Base-by-base conservation (phyloP, 2,329 filamentous ascomycete species). In the Pseudohalonectria lignicola region DNA sequence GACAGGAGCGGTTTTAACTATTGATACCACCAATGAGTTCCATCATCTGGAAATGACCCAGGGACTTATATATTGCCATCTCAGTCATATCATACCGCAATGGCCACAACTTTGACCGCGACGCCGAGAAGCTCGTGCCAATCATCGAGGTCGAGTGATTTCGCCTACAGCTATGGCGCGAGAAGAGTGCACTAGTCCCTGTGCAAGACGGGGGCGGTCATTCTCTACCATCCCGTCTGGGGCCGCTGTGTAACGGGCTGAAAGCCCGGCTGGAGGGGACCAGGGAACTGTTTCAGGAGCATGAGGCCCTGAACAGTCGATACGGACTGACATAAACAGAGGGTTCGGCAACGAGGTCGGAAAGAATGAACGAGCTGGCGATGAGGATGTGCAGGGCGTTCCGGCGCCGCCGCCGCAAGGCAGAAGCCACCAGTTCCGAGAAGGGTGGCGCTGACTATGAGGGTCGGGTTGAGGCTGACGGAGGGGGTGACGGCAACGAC, bases 81-180 rank as follows among this genome's bases (percentile, higher is more conserved):
- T 41, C 43, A 4, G 37, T 45, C 33, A 41, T 39, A 17, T 37
- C 41, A 13, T 45, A 43, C 28, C 36, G 41, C 19, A 43, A 38
- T 13, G 43, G 39, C 1, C 39, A 43, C 30, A 34, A 39, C 31
- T 45, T 39, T 19, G 36, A 28, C 33, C 19, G 39, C 11, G 44
- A 42, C 30, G 41, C 44, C 6, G 41, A 45, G 36, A 39, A 37
- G 12, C 39, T 45, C 6, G 37, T 43, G 6, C 36, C 42, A 16
- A 35, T 31, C 8, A 33, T 43, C 17, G 39, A 45, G 29, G 39
- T 45, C 25, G 43, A 45, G 34, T 39, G 43, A 4, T 43, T 45
- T 21, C 43, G 43, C 10, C 41, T 45, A 11, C 41, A 36, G 12
- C 31, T 43, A 12, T 45, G 43, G 43, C 41, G 43, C 7, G 43